These are phyloP conservation scores for Penicillium sp. DNA, from an alignment of 2,329 filamentous ascomycete species.

Conservation along the genomic window DNA sequence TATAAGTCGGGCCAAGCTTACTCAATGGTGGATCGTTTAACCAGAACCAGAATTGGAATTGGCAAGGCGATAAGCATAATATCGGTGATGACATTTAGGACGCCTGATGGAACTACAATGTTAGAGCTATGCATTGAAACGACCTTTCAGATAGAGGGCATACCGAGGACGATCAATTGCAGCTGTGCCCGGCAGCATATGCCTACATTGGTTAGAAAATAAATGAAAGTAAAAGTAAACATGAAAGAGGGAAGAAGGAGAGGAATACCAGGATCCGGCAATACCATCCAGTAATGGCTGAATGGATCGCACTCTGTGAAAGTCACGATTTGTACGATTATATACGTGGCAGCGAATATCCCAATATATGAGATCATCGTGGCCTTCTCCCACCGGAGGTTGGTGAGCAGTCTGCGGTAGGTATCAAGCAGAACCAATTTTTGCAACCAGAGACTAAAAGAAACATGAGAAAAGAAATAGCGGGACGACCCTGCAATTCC, in stretches of 20 bases:
- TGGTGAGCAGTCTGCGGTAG: constrained; percentile 9
- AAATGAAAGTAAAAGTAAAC: background rate
- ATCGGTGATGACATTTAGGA: constrained; percentile 12
- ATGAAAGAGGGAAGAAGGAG: background rate
- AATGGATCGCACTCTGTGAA: constrained; percentile 15
- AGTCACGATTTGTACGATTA: constrained; percentile 11
- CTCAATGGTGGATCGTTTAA: constrained; percentile 9
- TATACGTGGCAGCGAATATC: constrained; percentile 11
- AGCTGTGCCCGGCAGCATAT: constrained; percentile 11
- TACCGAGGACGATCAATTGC: constrained; percentile 13
- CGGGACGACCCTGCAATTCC: background rate
- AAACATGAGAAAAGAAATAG: background rate
- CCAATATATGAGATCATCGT: constrained; percentile 9
- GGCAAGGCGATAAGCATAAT: constrained; percentile 13
- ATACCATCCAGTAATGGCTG: constrained; percentile 13
- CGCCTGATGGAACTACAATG: background rate
- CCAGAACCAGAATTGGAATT: constrained; percentile 10
- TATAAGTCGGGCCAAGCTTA: background rate
- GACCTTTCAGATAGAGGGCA: background rate
- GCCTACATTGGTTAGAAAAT: constrained; percentile 4
- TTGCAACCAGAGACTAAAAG: constrained; percentile 14
- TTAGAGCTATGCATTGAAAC: background rate
- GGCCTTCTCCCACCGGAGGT: constrained; percentile 12
- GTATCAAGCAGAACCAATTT: constrained; percentile 14
- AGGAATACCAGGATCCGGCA: constrained; percentile 11